Percentiles rank a stretch among this genome's conserved stretches.
phyloP scores from a whole-genome alignment of 768 basidiomycete genomes.

The Flagelloscypha sp. region DNA sequence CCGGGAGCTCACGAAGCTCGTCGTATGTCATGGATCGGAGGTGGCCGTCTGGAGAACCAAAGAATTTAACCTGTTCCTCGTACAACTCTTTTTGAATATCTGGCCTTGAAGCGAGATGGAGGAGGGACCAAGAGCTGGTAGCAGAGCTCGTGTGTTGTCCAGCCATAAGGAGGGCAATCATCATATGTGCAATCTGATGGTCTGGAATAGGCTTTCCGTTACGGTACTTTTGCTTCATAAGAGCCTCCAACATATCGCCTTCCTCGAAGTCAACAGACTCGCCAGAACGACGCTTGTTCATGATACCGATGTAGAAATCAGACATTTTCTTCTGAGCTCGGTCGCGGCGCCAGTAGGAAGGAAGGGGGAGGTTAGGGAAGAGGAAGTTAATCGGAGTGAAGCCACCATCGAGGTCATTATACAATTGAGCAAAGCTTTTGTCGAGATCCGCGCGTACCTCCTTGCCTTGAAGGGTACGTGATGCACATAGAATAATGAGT shows the following conservation, averaged over 20 bases:
- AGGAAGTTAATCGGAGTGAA: constrained; percentile 95
- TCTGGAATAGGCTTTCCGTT: constrained; percentile 71
- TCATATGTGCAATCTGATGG: constrained; percentile 92
- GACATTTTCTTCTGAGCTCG: constrained; percentile 88
- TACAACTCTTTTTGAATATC: constrained; percentile 79
- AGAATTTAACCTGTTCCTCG: constrained; percentile 80
- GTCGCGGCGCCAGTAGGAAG: constrained; percentile 85
- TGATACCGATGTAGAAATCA: constrained; percentile 84
- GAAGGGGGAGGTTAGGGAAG: constrained; percentile 88
- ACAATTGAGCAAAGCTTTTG: constrained; percentile 78
- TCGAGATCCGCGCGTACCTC: constrained; percentile 78
- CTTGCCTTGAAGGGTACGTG: constrained; percentile 85
- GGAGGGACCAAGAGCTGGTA: constrained; percentile 81
- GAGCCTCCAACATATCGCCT: constrained; percentile 87
- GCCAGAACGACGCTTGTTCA: constrained; percentile 59
- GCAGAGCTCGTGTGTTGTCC: constrained; percentile 98
- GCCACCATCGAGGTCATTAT: constrained; percentile 87
- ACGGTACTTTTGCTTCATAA: constrained; percentile 79
- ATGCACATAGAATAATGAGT: constrained; percentile 92
- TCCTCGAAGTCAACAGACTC: constrained; percentile 41
- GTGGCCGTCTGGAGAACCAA: constrained; percentile 71
- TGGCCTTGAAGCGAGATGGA: constrained; percentile 74
- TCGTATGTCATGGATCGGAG: constrained; percentile 80
- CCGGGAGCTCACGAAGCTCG: constrained; percentile 70
- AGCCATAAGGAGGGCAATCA: constrained; percentile 99